Evolutionary conservation across 352 stramenopile species (phyloP).

Genomic region (Phytophthora pinifolia): DNA sequence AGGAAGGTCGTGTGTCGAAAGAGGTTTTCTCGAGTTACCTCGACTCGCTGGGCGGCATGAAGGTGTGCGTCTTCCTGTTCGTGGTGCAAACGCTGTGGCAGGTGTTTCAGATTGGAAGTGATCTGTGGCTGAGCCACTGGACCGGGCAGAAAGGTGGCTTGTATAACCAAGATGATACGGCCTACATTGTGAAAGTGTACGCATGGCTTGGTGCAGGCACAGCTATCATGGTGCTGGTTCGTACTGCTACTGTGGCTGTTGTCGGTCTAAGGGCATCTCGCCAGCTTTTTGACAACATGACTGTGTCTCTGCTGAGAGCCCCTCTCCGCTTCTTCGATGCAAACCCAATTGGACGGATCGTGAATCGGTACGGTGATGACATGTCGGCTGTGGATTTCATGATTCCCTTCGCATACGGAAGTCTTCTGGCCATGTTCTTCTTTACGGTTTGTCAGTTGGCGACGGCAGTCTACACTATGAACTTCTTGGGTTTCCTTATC

Average conservation of each 20-base stretch:
- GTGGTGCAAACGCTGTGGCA: slow-evolving; percentile 35
- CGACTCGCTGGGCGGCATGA: slow-evolving; percentile 33
- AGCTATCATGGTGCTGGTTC: slow-evolving; percentile 40
- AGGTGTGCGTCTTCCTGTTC: slow-evolving; percentile 23
- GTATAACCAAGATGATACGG: slow-evolving; percentile 23
- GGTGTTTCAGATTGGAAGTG: slow-evolving; percentile 34
- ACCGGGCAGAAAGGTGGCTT: slow-evolving; percentile 27
- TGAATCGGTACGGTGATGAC: slow-evolving; percentile 90
- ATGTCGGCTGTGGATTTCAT: slow-evolving; percentile 89
- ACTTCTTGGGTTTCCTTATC: slow-evolving; percentile 70
- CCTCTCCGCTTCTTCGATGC: slow-evolving; percentile 92
- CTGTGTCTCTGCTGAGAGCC: slow-evolving; percentile 75
- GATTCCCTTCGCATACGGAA: slow-evolving; percentile 31
- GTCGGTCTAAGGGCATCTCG: slow-evolving; percentile 40
- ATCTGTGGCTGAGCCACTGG: slow-evolving; percentile 43
- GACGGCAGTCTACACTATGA: slow-evolving; percentile 76
- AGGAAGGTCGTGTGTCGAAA: slow-evolving; percentile 44
- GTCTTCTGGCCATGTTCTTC: slow-evolving; percentile 62
- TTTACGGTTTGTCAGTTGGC: slow-evolving; percentile 70
- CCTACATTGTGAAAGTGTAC: slow-evolving; percentile 40
- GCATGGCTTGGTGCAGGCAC: slow-evolving; percentile 22
- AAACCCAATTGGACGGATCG: slow-evolving; percentile 87
- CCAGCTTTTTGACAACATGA: slow-evolving; percentile 87
- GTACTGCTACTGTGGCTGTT: slow-evolving; percentile 31
- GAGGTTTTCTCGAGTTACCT: slow-evolving; percentile 48